Evolutionary conservation across 106 monocot species (phyloP).

Genomic region (Dendrobium huoshanense): DNA sequence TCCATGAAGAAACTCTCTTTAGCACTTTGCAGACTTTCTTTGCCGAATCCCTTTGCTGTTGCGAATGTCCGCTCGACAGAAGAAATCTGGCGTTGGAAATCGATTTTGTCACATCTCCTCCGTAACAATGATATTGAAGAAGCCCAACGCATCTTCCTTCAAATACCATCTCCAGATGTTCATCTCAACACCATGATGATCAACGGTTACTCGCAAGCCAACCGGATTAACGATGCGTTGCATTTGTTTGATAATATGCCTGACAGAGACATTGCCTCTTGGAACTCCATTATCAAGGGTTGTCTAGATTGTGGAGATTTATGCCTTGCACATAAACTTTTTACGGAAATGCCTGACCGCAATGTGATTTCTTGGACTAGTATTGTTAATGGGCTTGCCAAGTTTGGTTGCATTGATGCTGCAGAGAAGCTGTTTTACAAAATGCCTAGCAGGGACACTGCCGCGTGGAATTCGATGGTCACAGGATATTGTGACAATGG

Average conservation of each 20-base stretch:
- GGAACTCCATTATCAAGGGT: slow-evolving; percentile 69
- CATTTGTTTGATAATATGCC: slow-evolving; percentile 61
- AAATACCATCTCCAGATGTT: slow-evolving; percentile 35
- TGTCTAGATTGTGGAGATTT: slow-evolving; percentile 46
- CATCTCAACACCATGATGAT: slow-evolving; percentile 76
- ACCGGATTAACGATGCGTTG: slow-evolving; percentile 44
- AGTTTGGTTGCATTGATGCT: slow-evolving; percentile 27
- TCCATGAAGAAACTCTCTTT: background rate
- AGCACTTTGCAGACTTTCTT: background rate
- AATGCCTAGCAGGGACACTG: slow-evolving; percentile 63
- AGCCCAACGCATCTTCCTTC: slow-evolving; percentile 38
- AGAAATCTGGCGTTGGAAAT: slow-evolving; percentile 10
- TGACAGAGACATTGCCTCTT: slow-evolving; percentile 35
- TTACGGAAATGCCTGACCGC: slow-evolving; percentile 55
- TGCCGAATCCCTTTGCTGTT: background rate
- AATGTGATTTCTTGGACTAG: slow-evolving; percentile 89
- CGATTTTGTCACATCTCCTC: slow-evolving; percentile 27
- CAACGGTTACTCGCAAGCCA: slow-evolving; percentile 28
- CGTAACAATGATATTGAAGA: slow-evolving; percentile 29
- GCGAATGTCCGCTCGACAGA: background rate
- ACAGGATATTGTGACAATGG: slow-evolving; percentile 52
- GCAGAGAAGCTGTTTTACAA: slow-evolving; percentile 46
- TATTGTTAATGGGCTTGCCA: slow-evolving; percentile 47
- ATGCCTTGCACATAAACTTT: slow-evolving; percentile 33
- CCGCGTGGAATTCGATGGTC: slow-evolving; percentile 87